Evolutionary conservation across 805 yeast species (phyloP).

Genomic region (Cyberlindnera euphorbiiphila): DNA sequence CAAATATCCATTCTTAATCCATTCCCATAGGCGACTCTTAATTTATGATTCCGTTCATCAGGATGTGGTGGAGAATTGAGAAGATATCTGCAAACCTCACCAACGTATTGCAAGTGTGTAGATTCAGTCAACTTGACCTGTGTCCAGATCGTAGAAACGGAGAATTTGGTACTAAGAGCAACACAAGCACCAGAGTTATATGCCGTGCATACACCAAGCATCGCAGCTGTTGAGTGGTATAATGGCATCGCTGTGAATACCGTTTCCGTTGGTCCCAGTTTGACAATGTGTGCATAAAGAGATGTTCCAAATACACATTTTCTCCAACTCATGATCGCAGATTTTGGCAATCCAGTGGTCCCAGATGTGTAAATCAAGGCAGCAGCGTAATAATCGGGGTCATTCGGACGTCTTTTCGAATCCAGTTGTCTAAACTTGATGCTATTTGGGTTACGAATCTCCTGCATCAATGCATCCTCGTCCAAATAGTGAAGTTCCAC

Average conservation of each 20-base stretch:
- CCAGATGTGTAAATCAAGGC: constrained; percentile 87
- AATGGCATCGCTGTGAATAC: constrained; percentile 93
- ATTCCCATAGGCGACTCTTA: constrained; percentile 79
- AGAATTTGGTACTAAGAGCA: constrained; percentile 76
- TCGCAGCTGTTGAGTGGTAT: constrained; percentile 91
- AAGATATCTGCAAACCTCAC: constrained; percentile 89
- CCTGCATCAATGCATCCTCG: constrained; percentile 43
- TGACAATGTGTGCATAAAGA: constrained; percentile 66
- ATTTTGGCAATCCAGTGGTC: constrained; percentile 91
- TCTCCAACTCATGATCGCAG: constrained; percentile 91
- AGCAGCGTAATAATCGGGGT: constrained; percentile 58
- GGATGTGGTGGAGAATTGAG: constrained; percentile 62
- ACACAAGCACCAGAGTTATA: constrained; percentile 67
- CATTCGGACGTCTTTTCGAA: constrained; percentile 52
- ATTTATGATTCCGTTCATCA: constrained; percentile 57
- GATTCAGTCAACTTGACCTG: constrained; percentile 70
- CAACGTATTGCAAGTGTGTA: constrained; percentile 88
- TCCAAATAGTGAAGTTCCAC: constrained; percentile 47
- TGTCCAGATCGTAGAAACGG: constrained; percentile 84
- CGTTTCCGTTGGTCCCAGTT: constrained; percentile 48
- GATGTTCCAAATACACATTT: constrained; percentile 71
- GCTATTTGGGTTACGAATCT: constrained; percentile 37
- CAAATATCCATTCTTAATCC: constrained; percentile 89
- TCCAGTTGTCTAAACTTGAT: constrained; percentile 55
- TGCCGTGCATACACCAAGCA: constrained; percentile 76